Evolutionary conservation across 805 yeast species (phyloP), one percentile per base, ranked within the genome.

Genomic region (Deakozyma indianensis): DNA sequence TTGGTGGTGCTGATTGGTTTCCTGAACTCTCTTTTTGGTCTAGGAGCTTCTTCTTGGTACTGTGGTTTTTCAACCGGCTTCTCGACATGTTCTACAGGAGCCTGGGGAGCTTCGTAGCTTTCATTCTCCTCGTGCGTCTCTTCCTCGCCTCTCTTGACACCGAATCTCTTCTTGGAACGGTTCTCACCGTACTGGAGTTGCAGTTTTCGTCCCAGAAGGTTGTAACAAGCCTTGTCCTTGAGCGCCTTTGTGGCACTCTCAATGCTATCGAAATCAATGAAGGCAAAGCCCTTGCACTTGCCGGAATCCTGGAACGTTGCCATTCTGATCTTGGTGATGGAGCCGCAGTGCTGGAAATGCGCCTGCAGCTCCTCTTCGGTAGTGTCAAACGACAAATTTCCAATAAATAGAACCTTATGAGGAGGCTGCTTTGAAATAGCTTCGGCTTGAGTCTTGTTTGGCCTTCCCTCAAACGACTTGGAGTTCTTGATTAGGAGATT

Each of bases 221-320:
- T 75, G 56, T 74, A 74, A 53, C 83, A 77, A 27, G 72, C 55
- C 60, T 77, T 80, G 51, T 85, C 90, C 53, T 74, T 77, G 50
- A 92, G 67, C 1, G 96, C 97, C 29, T 70, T 70, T 0, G 92
- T 83, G 24, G 96, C 88, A 5, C 92, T 88, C 32, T 74, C 77
- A 51, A 81, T 84, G 51, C 78, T 80, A 50, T 69, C 74, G 65
- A 88, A 90, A 62, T 90, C 97, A 28, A 90, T 67, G 57, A 92
- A 90, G 1, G 95, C 87, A 67, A 90, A 90, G 1, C 97, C 97
- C 63, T 92, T 92, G 69, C 97, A 90, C 60, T 88, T 90, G 1
- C 96, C 97, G 43, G 83, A 68, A 60, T 90, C 98, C 64, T 92
- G 87, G 64, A 90, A 90, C n/a, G 98, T 88, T 2, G 97, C 97